Evolutionary conservation across 805 yeast genomes (phyloP), one percentile per base, ranked within the genome.

Genomic region (Saccharomycopsis synnaedendra): DNA sequence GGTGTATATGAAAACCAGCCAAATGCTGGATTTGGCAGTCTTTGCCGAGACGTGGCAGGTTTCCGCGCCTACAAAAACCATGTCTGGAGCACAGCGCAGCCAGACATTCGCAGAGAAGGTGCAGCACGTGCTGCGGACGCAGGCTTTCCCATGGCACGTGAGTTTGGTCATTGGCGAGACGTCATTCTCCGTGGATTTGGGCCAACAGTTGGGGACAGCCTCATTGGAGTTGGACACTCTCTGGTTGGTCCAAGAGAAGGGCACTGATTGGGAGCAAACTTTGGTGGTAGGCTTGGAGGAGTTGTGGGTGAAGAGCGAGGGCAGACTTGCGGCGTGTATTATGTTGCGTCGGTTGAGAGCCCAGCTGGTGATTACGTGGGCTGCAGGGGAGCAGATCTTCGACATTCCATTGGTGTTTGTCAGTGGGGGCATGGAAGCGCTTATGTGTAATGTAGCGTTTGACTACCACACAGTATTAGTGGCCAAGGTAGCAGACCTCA

Each of bases 381-480:
- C 76, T 31, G 58, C 68, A 9, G 65, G 63, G 5, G 70, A 71
- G 11, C 64, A 66, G 3, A 58, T 65, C 4, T 75, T 68, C 39
- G 54, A 69, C 4, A 66, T 82, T 6, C 97, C 97, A 0, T 61
- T 85, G 49, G 80, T 90, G 3, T 70, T 79, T 28, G 59, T 83
- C 3, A 70, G 82, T 0, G 67, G 77, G 3, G 79, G 82, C 0
- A 59, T 87, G 33, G 77, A 68, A 1, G 64, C 69, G 3, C 56
- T 85, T 27, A 77, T 79, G 31, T 56, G 75, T 3, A 83, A 82
- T 57, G 65, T 80, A 4, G 79, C 88, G 0, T 78, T 90, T 56
- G 97, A 93, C 60, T 87, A 79, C 60, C 96, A 90, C 59, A 76
- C 85, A 11, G 88, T 93, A 60, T 73, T 85, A 34, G 74, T 90